Evolutionary conservation across 2,329 filamentous ascomycete genomes (phyloP).

Genomic region (Aspergillus hiratsukae): DNA sequence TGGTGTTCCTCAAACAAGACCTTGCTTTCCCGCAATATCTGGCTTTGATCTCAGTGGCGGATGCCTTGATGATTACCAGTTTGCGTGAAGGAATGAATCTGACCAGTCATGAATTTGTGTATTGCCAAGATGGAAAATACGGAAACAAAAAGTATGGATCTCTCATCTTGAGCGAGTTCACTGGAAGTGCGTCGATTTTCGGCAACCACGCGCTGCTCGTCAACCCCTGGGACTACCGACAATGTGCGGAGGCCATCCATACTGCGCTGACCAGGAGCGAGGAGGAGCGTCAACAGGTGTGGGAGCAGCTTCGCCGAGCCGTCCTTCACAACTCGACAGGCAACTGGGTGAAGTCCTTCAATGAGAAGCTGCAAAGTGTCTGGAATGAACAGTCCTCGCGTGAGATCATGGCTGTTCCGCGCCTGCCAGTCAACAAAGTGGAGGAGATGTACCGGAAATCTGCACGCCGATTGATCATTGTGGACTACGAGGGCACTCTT

Average conservation of each 20-base stretch:
- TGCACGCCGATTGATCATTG: conserved; percentile 71
- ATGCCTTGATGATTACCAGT: conserved; percentile 90
- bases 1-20: conserved; percentile 92
- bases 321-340: conserved; percentile 79
- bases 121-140: conserved; percentile 80
- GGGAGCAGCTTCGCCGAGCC: conserved; percentile 66
- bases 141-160: conserved; percentile 76
- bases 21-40: conserved; percentile 90
- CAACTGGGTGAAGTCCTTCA: conserved; percentile 78
- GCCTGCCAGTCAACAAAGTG: conserved; percentile 66
- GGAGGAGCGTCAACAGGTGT: conserved; percentile 69
- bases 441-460: conserved; percentile 62
- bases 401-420: conserved; percentile 80
- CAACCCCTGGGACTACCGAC: conserved; percentile 92
- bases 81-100: conserved; percentile 97
- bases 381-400: conserved; percentile 81
- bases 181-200: conserved; percentile 84
- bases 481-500: conserved; percentile 91
- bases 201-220: conserved; percentile 74
- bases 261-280: conserved; percentile 74
- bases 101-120: conserved; percentile 89
- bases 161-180: conserved; percentile 91
- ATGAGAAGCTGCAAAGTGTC: conserved; percentile 65
- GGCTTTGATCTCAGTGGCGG: conserved; percentile 83
- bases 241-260: conserved; percentile 82